phyloP scores from a whole-genome alignment of 495 filamentous ascomycete species.

The Corynascus novoguineensis region DNA sequence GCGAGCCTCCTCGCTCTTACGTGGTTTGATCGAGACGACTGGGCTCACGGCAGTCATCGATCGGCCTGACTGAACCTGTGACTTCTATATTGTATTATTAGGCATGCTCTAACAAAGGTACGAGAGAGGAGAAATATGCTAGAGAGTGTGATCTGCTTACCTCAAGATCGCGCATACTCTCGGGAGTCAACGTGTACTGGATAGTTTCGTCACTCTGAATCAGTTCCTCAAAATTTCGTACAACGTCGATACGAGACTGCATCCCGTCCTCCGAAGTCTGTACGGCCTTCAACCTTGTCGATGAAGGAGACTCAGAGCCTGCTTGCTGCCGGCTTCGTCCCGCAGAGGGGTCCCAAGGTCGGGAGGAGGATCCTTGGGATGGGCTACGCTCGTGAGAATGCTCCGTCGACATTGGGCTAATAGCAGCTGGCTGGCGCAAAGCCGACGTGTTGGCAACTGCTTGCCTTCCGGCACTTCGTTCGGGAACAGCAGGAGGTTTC shows the following conservation, averaged over 20 bases:
- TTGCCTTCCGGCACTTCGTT: slow-evolving; percentile 36
- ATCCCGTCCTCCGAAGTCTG: slow-evolving; percentile 49
- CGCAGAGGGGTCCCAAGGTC: slow-evolving; percentile 15
- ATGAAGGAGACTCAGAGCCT: slow-evolving; percentile 37
- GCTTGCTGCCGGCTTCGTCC: slow-evolving; percentile 24
- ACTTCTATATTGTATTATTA: slow-evolving; percentile 23
- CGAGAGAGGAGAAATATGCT: neutral
- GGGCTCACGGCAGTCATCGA: slow-evolving; percentile 35
- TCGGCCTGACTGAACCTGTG: slow-evolving; percentile 30
- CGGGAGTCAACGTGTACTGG: slow-evolving; percentile 87
- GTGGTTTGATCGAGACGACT: slow-evolving; percentile 26
- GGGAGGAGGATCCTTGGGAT: slow-evolving; percentile 12
- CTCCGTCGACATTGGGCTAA: slow-evolving; percentile 32
- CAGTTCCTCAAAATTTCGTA: slow-evolving; percentile 69
- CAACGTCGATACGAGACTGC: slow-evolving; percentile 38
- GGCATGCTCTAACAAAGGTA: neutral
- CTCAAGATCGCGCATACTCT: slow-evolving; percentile 80
- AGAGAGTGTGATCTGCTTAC: slow-evolving; percentile 42
- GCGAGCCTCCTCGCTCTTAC: slow-evolving; percentile 42
- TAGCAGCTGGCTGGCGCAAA: slow-evolving; percentile 26
- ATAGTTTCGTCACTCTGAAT: slow-evolving; percentile 89
- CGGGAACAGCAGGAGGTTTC: slow-evolving; percentile 34
- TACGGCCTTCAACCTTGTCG: slow-evolving; percentile 41
- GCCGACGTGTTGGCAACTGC: slow-evolving; percentile 20
- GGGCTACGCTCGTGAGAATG: slow-evolving; percentile 22